Percentiles rank a stretch among this genome's conserved stretches.
These are phyloP conservation scores for Suhomyces panamericanus DNA, from an alignment of 1,139 yeast genomes.

Conservation along the genomic window DNA sequence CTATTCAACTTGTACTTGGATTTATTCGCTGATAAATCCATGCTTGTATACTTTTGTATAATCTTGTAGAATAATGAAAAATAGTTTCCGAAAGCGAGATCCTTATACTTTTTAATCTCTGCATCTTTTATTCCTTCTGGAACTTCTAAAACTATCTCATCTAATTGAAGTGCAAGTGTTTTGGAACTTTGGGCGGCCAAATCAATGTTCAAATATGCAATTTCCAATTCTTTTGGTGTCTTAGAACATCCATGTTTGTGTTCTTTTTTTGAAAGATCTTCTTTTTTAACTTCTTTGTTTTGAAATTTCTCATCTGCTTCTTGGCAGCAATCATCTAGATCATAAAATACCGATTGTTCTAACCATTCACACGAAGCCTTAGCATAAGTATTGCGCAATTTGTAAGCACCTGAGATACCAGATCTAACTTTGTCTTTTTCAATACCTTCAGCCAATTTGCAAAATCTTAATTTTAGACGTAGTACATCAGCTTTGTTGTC, in stretches of 20 bases:
- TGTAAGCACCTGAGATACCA: slow-evolving; percentile 56
- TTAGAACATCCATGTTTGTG: slow-evolving; percentile 3
- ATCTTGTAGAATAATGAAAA: slow-evolving; percentile 72
- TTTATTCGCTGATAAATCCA: slow-evolving; percentile 25
- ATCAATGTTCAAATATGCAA: slow-evolving; percentile 59
- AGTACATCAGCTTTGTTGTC: slow-evolving; percentile 40
- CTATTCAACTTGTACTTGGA: slow-evolving; percentile 54
- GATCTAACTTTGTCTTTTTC: slow-evolving; percentile 41
- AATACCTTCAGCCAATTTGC: slow-evolving; percentile 53
- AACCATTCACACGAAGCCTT: slow-evolving; percentile 67
- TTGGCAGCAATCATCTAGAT: slow-evolving; percentile 2
- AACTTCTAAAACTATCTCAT: slow-evolving; percentile 58
- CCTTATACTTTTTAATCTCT: slow-evolving; percentile 58
- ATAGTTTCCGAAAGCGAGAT: slow-evolving; percentile 67
- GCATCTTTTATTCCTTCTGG: slow-evolving; percentile 60
- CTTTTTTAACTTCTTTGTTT: background rate
- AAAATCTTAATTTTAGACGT: slow-evolving; percentile 57
- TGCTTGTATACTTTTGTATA: slow-evolving; percentile 56
- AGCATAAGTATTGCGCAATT: slow-evolving; percentile 60
- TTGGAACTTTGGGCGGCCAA: slow-evolving; percentile 66
- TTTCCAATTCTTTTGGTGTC: slow-evolving; percentile 36
- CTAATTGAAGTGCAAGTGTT: slow-evolving; percentile 56
- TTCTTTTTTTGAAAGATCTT: background rate
- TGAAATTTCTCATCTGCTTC: background rate
- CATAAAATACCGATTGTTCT: slow-evolving; percentile 50